These are phyloP conservation scores for Staphylotrichum longicolle DNA, from an alignment of 495 filamentous ascomycete genomes.

Conservation along the genomic window DNA sequence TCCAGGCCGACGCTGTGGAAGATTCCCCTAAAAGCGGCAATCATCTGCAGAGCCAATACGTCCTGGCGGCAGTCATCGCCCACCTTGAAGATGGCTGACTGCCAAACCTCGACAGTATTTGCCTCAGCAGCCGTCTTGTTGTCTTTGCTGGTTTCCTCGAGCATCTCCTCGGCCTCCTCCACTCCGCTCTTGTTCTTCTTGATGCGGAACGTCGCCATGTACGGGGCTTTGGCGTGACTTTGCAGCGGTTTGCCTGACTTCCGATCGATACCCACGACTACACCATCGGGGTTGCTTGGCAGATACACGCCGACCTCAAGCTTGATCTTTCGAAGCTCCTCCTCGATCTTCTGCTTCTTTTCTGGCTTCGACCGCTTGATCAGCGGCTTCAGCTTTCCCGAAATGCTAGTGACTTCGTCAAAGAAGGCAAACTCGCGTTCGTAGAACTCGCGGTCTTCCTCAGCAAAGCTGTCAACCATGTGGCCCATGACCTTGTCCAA, in stretches of 20 bases:
- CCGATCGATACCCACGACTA: conserved; percentile 95
- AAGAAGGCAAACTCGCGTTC: conserved; percentile 97
- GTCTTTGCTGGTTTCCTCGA: conserved; percentile 37
- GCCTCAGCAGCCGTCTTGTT: conserved; percentile 35
- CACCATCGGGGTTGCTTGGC: conserved; percentile 93
- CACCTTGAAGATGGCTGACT: conserved; percentile 99
- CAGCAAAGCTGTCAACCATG: conserved; percentile 77
- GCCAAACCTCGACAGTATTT: conserved; percentile 86
- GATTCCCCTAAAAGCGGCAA: conserved; percentile 93
- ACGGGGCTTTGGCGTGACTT: conserved; percentile 96
- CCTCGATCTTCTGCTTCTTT: conserved; percentile 99
- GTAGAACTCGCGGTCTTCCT: conserved; percentile 78
- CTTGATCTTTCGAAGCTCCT: conserved; percentile 93
- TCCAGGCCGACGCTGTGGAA: conserved; percentile 92
- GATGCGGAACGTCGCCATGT: conserved; percentile 97
- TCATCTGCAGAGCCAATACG: conserved; percentile 94
- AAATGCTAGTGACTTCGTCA: conserved; percentile 91
- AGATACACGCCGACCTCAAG: conserved; percentile 97
- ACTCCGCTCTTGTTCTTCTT: conserved; percentile 64
- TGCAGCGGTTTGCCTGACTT: conserved; percentile 97
- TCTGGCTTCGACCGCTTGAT: conserved; percentile 92
- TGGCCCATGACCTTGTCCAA: conserved; percentile 86
- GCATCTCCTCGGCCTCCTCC: conserved; percentile 49
- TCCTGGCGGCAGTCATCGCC: conserved; percentile 98
- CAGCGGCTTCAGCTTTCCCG: conserved; percentile 89